Conservation (phyloP, 176 grass and related monocot genomes). For the Themeda triandra region DNA sequence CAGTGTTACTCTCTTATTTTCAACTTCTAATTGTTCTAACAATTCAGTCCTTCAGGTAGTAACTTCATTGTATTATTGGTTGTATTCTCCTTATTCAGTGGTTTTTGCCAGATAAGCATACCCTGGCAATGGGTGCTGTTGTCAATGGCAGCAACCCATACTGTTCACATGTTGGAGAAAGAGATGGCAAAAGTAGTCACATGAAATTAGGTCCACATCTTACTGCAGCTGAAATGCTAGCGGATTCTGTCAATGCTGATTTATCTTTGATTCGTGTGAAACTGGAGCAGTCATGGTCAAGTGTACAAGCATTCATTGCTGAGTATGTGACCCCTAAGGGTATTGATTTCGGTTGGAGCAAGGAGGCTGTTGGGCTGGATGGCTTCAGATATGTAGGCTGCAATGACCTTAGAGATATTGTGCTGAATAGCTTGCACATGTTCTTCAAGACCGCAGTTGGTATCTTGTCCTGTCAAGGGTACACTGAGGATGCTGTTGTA, state of each 20-base stretch:
- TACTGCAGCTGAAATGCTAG: conserved; percentile 21
- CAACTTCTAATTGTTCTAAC: neutral
- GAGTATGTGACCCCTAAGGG: conserved; percentile 16
- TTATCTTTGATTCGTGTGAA: conserved; percentile 18
- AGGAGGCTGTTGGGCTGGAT: conserved; percentile 20
- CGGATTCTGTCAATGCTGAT: conserved; percentile 2
- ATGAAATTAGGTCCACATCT: conserved; percentile 1
- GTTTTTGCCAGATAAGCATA: conserved; percentile 12
- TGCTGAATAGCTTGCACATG: conserved; percentile 26
- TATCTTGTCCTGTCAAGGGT: conserved; percentile 21
- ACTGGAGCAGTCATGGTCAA: conserved; percentile 15
- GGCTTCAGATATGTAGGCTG: conserved; percentile 26
- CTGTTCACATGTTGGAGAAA: conserved; percentile 9
- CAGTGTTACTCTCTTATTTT: neutral
- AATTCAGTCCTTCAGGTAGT: neutral
- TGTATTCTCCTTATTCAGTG: conserved; percentile 4
- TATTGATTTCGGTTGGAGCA: conserved; percentile 28
- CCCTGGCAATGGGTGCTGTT: conserved; percentile 30
- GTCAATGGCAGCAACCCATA: neutral
- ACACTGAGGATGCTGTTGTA: conserved; percentile 31
- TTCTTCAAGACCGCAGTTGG: conserved; percentile 39
- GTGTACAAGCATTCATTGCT: conserved; percentile 30
- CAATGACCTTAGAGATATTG: conserved; percentile 36
- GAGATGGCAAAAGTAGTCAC: conserved; percentile 1
- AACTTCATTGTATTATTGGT: neutral